These are phyloP conservation scores for Phytophthora citricola DNA, from an alignment of 352 stramenopile species.

Conservation along the genomic window DNA sequence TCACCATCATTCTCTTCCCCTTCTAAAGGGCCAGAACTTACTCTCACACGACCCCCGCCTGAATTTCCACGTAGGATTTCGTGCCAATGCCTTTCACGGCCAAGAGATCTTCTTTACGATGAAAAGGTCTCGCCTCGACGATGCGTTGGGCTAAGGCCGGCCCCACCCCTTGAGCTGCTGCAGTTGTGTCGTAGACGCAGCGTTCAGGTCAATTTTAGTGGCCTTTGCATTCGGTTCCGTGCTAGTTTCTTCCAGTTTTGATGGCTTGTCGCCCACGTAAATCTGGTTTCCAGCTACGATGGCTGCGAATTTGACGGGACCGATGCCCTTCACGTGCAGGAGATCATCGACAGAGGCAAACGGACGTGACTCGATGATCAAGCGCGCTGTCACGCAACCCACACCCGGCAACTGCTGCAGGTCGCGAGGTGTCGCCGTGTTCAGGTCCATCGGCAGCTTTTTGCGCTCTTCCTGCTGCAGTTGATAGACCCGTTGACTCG, in stretches of 20 bases:
- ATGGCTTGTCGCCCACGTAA: slow-evolving; percentile 29
- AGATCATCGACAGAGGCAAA: slow-evolving; percentile 51
- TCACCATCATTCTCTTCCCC: neutral
- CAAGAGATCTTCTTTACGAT: slow-evolving; percentile 55
- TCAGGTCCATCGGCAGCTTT: slow-evolving; percentile 46
- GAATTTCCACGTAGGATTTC: slow-evolving; percentile 52
- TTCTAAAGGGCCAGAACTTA: neutral
- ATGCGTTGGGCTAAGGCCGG: slow-evolving; percentile 50
- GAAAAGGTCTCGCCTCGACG: slow-evolving; percentile 52
- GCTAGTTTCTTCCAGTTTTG: neutral
- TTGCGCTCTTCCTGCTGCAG: slow-evolving; percentile 37
- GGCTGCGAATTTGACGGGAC: slow-evolving; percentile 40
- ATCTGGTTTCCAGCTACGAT: slow-evolving; percentile 27
- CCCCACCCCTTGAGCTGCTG: slow-evolving; percentile 48
- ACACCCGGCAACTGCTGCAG: slow-evolving; percentile 55
- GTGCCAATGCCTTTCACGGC: slow-evolving; percentile 54
- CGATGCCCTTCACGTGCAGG: slow-evolving; percentile 52
- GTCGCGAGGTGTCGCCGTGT: slow-evolving; percentile 34
- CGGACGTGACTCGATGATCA: slow-evolving; percentile 53
- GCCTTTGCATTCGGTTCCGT: slow-evolving; percentile 12
- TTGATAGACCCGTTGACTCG: too few relatives aligned
- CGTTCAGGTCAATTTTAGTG: slow-evolving; percentile 56
- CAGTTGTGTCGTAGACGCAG: slow-evolving; percentile 46
- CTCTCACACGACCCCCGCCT: slow-evolving; percentile 27
- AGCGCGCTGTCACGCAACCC: slow-evolving; percentile 41